Conservation (phyloP, 129 eudicot genomes). For the Dittrichia graveolens region DNA sequence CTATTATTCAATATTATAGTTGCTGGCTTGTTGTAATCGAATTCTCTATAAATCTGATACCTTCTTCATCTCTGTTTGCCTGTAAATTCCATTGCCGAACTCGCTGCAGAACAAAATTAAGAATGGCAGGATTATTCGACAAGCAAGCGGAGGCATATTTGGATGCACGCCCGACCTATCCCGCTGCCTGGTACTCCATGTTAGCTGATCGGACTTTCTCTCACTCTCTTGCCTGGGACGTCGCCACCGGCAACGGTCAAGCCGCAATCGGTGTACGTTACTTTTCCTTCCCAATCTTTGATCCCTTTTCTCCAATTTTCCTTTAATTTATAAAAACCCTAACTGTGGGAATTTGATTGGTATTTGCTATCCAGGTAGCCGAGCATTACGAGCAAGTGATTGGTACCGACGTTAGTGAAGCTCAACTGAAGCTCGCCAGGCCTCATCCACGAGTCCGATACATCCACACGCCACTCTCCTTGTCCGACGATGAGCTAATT, state of each 20-base stretch:
- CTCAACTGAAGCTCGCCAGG: constrained; percentile 44
- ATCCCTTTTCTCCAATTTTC: background rate
- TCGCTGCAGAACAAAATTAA: background rate
- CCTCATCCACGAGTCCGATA: constrained; percentile 46
- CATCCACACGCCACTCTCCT: constrained; percentile 47
- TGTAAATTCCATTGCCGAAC: too few relatives aligned
- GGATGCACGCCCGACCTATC: constrained; percentile 56
- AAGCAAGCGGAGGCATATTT: constrained; percentile 55
- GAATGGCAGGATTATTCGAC: constrained; percentile 66
- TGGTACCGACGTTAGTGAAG: constrained; percentile 51
- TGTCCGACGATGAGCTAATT: constrained; percentile 40
- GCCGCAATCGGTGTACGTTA: constrained; percentile 53
- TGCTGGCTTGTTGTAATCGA: too few relatives aligned
- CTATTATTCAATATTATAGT: too few relatives aligned
- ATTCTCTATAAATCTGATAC: too few relatives aligned
- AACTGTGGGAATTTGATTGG: too few relatives aligned
- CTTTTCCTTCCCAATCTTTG: background rate
- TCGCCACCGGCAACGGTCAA: constrained; percentile 70
- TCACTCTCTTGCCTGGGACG: constrained; percentile 66
- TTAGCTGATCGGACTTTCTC: constrained; percentile 42
- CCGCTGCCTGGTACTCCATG: constrained; percentile 40
- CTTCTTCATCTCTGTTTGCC: too few relatives aligned
- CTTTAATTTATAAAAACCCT: background rate
- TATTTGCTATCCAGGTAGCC: constrained; percentile 41
- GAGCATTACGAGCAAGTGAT: constrained; percentile 58